Evolutionary conservation across 176 grass and related monocot genomes (phyloP).

Genomic region (Olyra latifolia): DNA sequence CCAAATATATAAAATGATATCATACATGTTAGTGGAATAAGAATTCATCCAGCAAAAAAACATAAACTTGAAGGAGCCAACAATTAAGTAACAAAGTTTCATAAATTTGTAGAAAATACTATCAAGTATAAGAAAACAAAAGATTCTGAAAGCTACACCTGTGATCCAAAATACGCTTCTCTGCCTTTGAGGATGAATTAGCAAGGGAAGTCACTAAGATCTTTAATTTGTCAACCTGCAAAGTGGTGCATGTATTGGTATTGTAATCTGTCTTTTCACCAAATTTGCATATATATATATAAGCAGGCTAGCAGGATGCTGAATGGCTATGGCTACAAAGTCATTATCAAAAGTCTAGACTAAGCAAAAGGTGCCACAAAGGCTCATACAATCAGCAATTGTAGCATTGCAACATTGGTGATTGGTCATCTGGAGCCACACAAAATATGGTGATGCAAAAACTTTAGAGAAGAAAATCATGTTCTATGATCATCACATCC

Average conservation of each 20-base stretch:
- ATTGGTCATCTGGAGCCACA: slow-evolving; percentile 5
- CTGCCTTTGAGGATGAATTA: slow-evolving; percentile 94
- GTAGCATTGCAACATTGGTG: not conserved
- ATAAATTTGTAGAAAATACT: slow-evolving; percentile 8
- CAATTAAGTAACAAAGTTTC: not conserved
- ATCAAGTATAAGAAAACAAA: slow-evolving; percentile 31
- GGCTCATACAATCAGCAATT: not conserved
- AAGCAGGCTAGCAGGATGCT: not conserved
- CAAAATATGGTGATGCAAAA: not conserved
- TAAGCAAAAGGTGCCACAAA: slow-evolving; percentile 4
- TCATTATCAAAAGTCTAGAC: slow-evolving; percentile 16
- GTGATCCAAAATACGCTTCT: slow-evolving; percentile 97
- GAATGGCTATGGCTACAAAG: not conserved
- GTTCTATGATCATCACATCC: not conserved
- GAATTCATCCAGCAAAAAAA: slow-evolving; percentile 7
- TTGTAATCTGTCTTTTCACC: not conserved
- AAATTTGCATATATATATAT: slow-evolving; percentile 2
- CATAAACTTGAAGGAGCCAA: not conserved
- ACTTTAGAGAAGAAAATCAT: slow-evolving; percentile 25
- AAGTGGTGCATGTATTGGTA: slow-evolving; percentile 22
- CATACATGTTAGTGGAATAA: not conserved
- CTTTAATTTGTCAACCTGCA: slow-evolving; percentile 94
- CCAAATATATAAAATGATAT: not conserved
- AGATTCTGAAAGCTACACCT: slow-evolving; percentile 49
- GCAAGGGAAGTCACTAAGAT: slow-evolving; percentile 82